Evolutionary conservation across 2,329 filamentous ascomycete genomes (phyloP), one percentile per base, ranked within the genome.

Genomic region (Cadophora malorum): DNA sequence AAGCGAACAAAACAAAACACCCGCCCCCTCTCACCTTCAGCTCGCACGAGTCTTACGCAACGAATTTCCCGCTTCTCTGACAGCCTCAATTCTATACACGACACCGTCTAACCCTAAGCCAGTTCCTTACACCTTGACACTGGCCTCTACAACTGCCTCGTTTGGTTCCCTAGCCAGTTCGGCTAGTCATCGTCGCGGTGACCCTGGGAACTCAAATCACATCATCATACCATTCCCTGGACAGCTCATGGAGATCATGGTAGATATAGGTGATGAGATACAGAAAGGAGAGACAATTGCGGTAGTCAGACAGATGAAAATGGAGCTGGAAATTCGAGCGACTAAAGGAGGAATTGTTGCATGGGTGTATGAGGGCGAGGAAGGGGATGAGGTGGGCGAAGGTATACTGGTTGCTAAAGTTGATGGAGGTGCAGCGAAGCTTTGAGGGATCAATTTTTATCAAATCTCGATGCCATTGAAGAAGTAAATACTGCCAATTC

Each of bases 251-350:
- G 88, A 90, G 74, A 78, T 90, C 0, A 73, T 86, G 2, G 85
- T 90, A 0, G 81, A 85, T 6, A 81, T 82, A 4, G 85, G 85
- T 0, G 84, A 87, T 67, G 71, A 75, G 7, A 78, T 87, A 0
- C 76, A 75, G 23, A 79, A 83, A 68, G 85, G 86, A 1, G 83
- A 89, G 49, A 78, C 84, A 0, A 79, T 90, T 71, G 85, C 80
- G 8, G 86, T 90, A 21, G 83, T 90, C 23, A 85, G 86, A 76
- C 88, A 90, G 77, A 90, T 90, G 87, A 90, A 90, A 77, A 90
- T 90, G 88, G 88, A 90, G 71, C 77, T 90, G n/a, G 88, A 90
- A 72, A 83, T 90, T 2, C 77, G 88, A 23, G 67, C 70, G 1
- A 60, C 47, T 16, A 70, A 63, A 60, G 73, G 71, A 14, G 73